Percentiles rank a stretch among this genome's conserved stretches.
These are phyloP conservation scores for Mycosphaerella sp. DNA, from an alignment of 2,329 filamentous ascomycete species.

Conservation along the genomic window DNA sequence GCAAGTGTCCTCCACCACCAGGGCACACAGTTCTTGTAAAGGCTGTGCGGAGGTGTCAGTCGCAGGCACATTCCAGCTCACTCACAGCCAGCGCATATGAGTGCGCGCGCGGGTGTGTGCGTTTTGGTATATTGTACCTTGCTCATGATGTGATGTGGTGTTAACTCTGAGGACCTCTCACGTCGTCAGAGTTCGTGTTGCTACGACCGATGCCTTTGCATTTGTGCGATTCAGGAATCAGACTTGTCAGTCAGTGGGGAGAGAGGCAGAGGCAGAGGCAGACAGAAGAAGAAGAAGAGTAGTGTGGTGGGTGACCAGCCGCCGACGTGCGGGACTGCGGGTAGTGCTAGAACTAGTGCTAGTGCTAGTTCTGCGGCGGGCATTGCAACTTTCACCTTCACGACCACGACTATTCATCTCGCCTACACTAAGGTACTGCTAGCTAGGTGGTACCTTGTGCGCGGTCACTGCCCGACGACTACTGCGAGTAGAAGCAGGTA, in stretches of 20 bases:
- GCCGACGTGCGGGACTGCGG: no score
- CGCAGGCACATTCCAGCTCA: constrained; percentile 12
- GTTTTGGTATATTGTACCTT: constrained; percentile 9
- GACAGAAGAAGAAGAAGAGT: no score
- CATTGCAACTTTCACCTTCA: no score
- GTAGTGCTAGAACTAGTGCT: no score
- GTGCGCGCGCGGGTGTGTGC: not conserved
- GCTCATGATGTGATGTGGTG: constrained; percentile 7
- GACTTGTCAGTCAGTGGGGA: not conserved
- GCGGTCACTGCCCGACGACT: no score
- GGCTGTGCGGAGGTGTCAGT: constrained; percentile 50
- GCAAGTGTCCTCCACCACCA: constrained; percentile 82
- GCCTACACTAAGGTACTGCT: no score
- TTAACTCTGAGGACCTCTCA: constrained; percentile 36
- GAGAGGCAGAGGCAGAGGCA: not conserved
- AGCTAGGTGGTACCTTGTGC: no score
- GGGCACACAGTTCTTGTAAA: constrained; percentile 78
- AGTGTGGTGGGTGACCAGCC: no score
- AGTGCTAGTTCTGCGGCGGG: no score
- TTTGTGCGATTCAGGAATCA: constrained; percentile 18
- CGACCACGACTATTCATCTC: no score
- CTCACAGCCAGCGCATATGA: not conserved
- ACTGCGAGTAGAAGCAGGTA: no score
- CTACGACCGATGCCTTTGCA: constrained; percentile 30
- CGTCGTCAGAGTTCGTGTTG: constrained; percentile 31